Base-by-base conservation (phyloP, 73 alveolate genomes). In the Paramecium bursaria region DNA sequence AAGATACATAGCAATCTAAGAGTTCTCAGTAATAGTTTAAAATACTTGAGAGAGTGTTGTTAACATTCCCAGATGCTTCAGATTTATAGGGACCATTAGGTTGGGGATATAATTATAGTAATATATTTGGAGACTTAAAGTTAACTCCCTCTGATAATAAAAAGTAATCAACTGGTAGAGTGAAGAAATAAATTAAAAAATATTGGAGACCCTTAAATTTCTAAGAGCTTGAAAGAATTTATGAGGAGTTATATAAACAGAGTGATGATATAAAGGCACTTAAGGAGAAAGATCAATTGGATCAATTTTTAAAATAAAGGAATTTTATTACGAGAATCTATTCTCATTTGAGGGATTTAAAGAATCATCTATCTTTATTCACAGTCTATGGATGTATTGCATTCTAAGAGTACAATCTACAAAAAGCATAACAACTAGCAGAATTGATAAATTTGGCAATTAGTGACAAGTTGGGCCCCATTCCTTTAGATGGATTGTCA, bases 301-400 rank as follows among this genome's bases (percentile, higher is more conserved):
- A 30, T 48, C 35, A 60, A 30, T 44, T 79, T 23, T 42, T 79
- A 10, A 35, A 26, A 46, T 49, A 61, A 9, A 79, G 57, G 30
- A 79, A 79, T 42, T 79, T 79, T 23, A 55, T 79, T 4, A 61
- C 75, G 2, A 47, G 89, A 14, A 79, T 79, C 21, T 46, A 79
- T n/a, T 35, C 80, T 14, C 85, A 79, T 55, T 33, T 79, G 0
- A 52, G 46, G n/a, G 89, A 79, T 30, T 39, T 79, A 1, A 25
- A 79, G 25, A 79, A 61, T 52, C 46, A 53, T 51, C 73, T 73
- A 3, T 48, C 77, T 33, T 42, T 79, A 17, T 29, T 79, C 13
- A 79, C 75, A 17, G 76, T 79, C 10, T 79, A 53, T 79, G 89
- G 89, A 14, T 79, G 76, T 60, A 51, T 61, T 2, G 52, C 89